Conservation (phyloP, 371 early-diverging fungal genomes). For the Rhizopus delemar region DNA sequence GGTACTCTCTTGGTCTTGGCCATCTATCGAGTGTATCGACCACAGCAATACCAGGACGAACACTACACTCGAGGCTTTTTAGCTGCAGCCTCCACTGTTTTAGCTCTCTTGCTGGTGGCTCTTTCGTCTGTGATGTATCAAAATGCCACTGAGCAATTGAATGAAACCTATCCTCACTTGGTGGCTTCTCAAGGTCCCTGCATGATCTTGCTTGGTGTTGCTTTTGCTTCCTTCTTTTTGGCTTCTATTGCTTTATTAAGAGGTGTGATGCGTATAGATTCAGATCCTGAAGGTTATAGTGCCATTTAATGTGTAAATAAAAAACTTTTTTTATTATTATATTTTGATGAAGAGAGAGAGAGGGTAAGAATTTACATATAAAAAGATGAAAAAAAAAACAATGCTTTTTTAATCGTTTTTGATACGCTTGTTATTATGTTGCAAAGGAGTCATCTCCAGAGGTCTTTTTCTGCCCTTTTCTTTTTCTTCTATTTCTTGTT, state of each 20-base stretch:
- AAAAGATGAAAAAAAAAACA: constrained; percentile 5
- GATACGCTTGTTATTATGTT: not conserved
- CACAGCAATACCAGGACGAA: constrained; percentile 32
- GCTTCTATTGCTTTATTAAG: constrained; percentile 32
- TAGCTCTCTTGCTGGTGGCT: constrained; percentile 33
- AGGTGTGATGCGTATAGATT: constrained; percentile 35
- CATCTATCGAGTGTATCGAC: constrained; percentile 16
- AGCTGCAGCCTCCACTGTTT: constrained; percentile 30
- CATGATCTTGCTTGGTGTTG: constrained; percentile 37
- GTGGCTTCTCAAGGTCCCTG: constrained; percentile 38
- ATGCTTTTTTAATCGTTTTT: not conserved
- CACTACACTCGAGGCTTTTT: constrained; percentile 47
- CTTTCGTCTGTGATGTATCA: constrained; percentile 40
- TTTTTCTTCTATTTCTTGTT: too few relatives aligned
- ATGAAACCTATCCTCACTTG: constrained; percentile 38
- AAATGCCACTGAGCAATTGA: constrained; percentile 35
- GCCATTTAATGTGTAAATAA: constrained; percentile 25
- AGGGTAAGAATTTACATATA: not conserved
- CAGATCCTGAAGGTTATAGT: constrained; percentile 34
- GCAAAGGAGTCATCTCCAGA: not conserved
- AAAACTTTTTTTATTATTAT: not conserved
- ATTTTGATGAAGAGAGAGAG: too few relatives aligned
- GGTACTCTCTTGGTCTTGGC: constrained; percentile 25
- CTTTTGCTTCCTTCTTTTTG: constrained; percentile 33
- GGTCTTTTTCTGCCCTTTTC: not conserved